phyloP scores from a whole-genome alignment of 83 land plant genomes.

The Picea mariana region DNA sequence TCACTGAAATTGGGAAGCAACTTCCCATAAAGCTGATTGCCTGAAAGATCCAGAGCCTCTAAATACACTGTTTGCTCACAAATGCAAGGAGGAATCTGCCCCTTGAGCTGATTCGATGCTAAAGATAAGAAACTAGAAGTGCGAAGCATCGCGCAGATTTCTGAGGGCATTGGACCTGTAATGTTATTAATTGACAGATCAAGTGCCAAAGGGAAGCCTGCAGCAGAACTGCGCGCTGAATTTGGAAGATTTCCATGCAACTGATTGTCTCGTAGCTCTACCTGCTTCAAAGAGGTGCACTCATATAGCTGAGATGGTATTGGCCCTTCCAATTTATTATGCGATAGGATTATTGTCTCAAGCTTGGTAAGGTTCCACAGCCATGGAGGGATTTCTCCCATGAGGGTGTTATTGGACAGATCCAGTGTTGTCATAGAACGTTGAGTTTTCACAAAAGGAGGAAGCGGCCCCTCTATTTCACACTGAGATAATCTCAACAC shows the following conservation, averaged over 20 bases:
- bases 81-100: not conserved
- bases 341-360: not conserved
- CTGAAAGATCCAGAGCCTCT: conserved; percentile 2
- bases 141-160: not conserved
- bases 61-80: not conserved
- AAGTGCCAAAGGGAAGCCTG: not conserved
- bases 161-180: not conserved
- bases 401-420: conserved; percentile 48
- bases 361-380: not conserved
- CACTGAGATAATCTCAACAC: not conserved
- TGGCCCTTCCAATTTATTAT: not conserved
- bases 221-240: not conserved
- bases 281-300: not conserved
- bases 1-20: too few relatives aligned
- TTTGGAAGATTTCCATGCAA: not conserved
- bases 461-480: not conserved
- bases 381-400: conserved; percentile 26
- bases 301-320: not conserved
- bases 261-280: conserved; percentile 3
- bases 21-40: not conserved
- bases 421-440: conserved; percentile 30
- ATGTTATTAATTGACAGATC: conserved; percentile 4
- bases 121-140: not conserved
- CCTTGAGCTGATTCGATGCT: not conserved
- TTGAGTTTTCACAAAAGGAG: not conserved